These are phyloP conservation scores for Haplographium delicatum DNA, from an alignment of 495 filamentous ascomycete genomes.

Conservation along the genomic window DNA sequence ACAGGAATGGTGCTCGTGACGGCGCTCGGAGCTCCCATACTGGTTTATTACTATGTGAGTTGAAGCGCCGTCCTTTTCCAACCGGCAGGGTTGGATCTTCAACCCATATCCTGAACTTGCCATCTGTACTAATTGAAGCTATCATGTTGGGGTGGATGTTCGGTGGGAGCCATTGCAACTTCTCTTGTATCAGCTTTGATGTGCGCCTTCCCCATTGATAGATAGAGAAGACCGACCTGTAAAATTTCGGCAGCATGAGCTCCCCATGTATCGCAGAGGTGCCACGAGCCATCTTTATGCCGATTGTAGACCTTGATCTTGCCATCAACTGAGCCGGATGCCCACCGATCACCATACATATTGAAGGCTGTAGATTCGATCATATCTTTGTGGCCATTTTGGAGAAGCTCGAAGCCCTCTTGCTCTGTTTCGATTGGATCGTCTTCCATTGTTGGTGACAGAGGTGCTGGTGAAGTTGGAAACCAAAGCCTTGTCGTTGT, in stretches of 20 bases:
- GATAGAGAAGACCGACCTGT: slow-evolving; percentile 55
- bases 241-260: slow-evolving; percentile 89
- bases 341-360: slow-evolving; percentile 82
- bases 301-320: slow-evolving; percentile 87
- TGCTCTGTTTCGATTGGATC: neutral
- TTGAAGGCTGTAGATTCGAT: slow-evolving; percentile 66
- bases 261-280: slow-evolving; percentile 78
- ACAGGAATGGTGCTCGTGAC: slow-evolving; percentile 61
- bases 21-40: slow-evolving; percentile 37
- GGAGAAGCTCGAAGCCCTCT: slow-evolving; percentile 38
- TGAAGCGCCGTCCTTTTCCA: slow-evolving; percentile 71
- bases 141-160: slow-evolving; percentile 52
- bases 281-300: slow-evolving; percentile 71
- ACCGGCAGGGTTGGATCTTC: slow-evolving; percentile 74
- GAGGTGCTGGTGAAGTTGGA: no score
- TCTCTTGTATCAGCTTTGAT: neutral
- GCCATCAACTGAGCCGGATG: slow-evolving; percentile 87
- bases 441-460: slow-evolving; percentile 12
- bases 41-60: slow-evolving; percentile 31
- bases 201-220: no score
- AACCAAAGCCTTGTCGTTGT: no score
- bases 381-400: slow-evolving; percentile 63
- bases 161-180: slow-evolving; percentile 74
- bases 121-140: slow-evolving; percentile 73
- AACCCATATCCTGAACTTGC: slow-evolving; percentile 82